Evolutionary conservation across 495 filamentous ascomycete genomes (phyloP), one percentile per base, ranked within the genome.

Genomic region (Glonium stellatum): DNA sequence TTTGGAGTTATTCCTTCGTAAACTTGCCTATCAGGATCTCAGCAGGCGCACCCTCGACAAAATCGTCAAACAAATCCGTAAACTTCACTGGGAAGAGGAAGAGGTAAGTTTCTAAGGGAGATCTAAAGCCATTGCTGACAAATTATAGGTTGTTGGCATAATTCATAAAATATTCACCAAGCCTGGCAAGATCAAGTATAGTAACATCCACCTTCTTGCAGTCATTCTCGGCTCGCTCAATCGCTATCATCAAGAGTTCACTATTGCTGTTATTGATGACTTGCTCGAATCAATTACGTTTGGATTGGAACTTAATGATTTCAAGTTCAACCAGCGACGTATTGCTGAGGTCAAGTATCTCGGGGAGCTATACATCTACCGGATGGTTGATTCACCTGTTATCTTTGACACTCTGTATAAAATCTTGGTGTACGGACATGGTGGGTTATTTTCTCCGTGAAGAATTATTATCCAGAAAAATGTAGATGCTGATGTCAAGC

Each of bases 261-360:
- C 89, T 41, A 86, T 95, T 60, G 81, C 80, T 11, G 82, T 97
- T 35, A 87, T 99, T 60, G 93, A 99, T 72, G 87, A 92, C 53
- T 74, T 97, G 4, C 77, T 97, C 23, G 93, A 99, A 71, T 85
- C 88, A 19, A 89, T 97, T 60, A 88, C 84, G 0, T 77, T 92
- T 54, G 95, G 92, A 3, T 79, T 99, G 8, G 93, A 99, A 72
- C 83, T 88, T 63, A 97, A 96, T 62, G 92, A 97, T 71, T 99
- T 97, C 82, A 90, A 92, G 69, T 95, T 89, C 76, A 97, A 96
- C 70, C 93, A 99, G 73, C 87, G 93, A 60, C 88, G 93, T 27
- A 83, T 97, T 57, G 91, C 93, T 4, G 92, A 97, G 70, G 88
- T 96, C 67, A 97, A 97, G 67, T 99, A 97, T 68, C 79, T 99